Base-by-base conservation (phyloP, 352 stramenopile species). In the Thalassiosira sp. region DNA sequence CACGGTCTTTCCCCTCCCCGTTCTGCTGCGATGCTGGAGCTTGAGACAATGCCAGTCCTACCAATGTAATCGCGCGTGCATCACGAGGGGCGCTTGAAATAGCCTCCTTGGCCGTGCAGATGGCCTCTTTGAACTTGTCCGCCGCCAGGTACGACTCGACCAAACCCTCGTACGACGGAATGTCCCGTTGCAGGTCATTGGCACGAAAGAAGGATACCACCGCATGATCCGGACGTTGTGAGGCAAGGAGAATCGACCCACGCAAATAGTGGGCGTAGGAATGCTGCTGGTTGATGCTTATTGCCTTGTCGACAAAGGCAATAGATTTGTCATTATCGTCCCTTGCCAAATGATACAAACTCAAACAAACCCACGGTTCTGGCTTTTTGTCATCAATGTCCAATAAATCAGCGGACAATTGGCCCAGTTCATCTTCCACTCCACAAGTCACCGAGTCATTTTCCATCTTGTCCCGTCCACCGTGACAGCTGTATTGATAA, bases 101-200 rank as follows among this genome's bases (percentile, higher is more conserved):
- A 11, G 86, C 88, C 64, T 92, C 82, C 52, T 91, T 93, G 1
- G 89, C 87, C 0, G 82, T 87, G 53, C 84, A 87, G 53, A 93
- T 83, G 11, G 89, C 87, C 62, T 93, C 87, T 54, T 89, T 90
- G 58, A 88, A 86, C 61, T 88, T 86, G 18, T 79, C 72, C 5
- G 79, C 70, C 7, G 82, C 76, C 16, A 94, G 59, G 56, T 92
- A 93, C 0, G 76, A 82, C 67, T 90, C 84, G 0, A 92, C 86
- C 24, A 93, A 74, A 10, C 89, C 89, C 54, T 90, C 84, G 57
- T 90, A 93, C 13, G 71, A 88, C 5, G 76, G 64, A 33, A 92
- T 76, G 63, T 93, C 87, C 18, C 65, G 63, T 15, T 74, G 43
- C n/a, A 91, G 52, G 72, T 89, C 85, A 61, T 93, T 93, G 8